phyloP scores from a whole-genome alignment of 805 yeast species.

The Lachancea waltii region DNA sequence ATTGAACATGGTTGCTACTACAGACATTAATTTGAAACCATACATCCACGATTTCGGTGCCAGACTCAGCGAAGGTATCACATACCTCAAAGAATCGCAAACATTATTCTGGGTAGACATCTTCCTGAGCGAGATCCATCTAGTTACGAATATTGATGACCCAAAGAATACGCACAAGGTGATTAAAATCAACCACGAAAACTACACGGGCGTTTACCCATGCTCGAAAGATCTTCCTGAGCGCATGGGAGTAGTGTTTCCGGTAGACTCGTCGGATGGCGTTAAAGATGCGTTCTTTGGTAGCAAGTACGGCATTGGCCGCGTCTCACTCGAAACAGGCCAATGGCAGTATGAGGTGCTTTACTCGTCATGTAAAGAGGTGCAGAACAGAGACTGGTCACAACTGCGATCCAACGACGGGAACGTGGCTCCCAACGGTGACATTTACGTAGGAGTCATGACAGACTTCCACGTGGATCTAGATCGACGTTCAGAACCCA shows the following conservation, averaged over 20 bases:
- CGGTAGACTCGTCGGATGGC: constrained; percentile 37
- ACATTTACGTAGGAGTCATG: constrained; percentile 78
- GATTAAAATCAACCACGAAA: constrained; percentile 32
- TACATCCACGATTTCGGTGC: constrained; percentile 18
- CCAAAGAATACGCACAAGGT: constrained; percentile 22
- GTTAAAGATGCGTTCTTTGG: constrained; percentile 54
- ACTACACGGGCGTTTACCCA: constrained; percentile 31
- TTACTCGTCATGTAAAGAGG: constrained; percentile 34
- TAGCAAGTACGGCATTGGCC: constrained; percentile 57
- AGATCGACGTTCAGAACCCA: constrained; percentile 33
- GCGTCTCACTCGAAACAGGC: constrained; percentile 39
- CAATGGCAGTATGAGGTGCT: constrained; percentile 34
- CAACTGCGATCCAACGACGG: constrained; percentile 76
- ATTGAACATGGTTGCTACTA: constrained; percentile 11
- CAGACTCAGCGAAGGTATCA: constrained; percentile 59
- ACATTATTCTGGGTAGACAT: constrained; percentile 42
- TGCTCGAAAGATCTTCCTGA: constrained; percentile 21
- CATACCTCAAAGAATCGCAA: constrained; percentile 51
- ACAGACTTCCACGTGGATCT: constrained; percentile 40
- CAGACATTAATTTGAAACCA: constrained; percentile 11
- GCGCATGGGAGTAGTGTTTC: constrained; percentile 65
- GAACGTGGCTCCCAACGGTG: constrained; percentile 64
- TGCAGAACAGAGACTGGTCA: constrained; percentile 22
- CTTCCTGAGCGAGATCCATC: constrained; percentile 34
- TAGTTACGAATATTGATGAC: constrained; percentile 20